Conservation (phyloP, 768 basidiomycete genomes). For the Russula brevipes region DNA sequence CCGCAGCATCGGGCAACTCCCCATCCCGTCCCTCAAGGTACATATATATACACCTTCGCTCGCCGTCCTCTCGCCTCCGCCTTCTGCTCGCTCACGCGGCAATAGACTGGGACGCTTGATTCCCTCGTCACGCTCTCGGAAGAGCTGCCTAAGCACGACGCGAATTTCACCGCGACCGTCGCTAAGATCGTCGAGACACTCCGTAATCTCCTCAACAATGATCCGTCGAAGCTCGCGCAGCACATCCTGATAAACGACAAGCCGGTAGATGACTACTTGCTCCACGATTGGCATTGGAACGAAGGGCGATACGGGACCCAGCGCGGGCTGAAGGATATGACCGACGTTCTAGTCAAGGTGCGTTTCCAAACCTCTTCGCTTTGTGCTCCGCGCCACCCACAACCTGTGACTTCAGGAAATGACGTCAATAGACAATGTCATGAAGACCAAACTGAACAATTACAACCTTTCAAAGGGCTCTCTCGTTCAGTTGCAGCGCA, state of each 20-base stretch:
- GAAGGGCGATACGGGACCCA: slow-evolving; percentile 84
- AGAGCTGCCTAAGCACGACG: slow-evolving; percentile 86
- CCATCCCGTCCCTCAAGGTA: slow-evolving; percentile 90
- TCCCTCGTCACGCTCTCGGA: slow-evolving; percentile 85
- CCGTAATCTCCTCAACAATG: slow-evolving; percentile 84
- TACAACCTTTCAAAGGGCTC: slow-evolving; percentile 95
- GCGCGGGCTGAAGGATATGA: slow-evolving; percentile 73
- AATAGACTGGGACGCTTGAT: slow-evolving; percentile 90
- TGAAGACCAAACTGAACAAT: slow-evolving; percentile 85
- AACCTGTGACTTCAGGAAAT: slow-evolving; percentile 62
- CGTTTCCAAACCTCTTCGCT: slow-evolving; percentile 19
- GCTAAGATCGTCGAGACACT: slow-evolving; percentile 94
- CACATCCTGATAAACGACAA: slow-evolving; percentile 78
- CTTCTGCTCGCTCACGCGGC: slow-evolving; percentile 1
- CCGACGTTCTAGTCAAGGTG: slow-evolving; percentile 84
- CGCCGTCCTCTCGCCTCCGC: background rate
- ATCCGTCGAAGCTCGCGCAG: slow-evolving; percentile 66
- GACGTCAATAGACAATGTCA: slow-evolving; percentile 86
- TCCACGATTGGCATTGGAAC: slow-evolving; percentile 91
- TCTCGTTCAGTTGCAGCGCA: slow-evolving; percentile 86
- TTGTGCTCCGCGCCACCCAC: slow-evolving; percentile 10
- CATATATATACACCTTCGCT: slow-evolving; percentile 24
- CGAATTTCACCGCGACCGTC: slow-evolving; percentile 78
- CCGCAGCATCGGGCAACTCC: slow-evolving; percentile 55
- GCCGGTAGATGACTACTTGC: slow-evolving; percentile 69